A percentile compares a stretch with the other conserved stretches of the same genome.
These are phyloP conservation scores for Asterionellopsis glacialis DNA, from an alignment of 108 stramenopile species.

Conservation along the genomic window DNA sequence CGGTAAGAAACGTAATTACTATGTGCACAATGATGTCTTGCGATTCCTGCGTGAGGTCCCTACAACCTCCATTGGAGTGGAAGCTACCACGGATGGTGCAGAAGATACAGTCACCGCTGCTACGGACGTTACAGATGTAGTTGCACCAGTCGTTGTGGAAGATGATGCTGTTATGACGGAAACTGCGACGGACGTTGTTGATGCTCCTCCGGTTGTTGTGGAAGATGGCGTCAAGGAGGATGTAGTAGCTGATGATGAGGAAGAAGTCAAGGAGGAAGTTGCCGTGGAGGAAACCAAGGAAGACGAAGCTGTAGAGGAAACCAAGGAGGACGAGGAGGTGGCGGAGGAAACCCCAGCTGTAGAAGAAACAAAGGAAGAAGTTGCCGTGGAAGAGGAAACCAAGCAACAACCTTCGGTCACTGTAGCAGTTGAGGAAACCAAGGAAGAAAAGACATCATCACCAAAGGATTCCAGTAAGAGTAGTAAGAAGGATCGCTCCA, in stretches of 20 bases:
- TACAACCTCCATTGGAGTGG: neutral
- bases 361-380: conserved; percentile 6
- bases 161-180: neutral
- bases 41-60: conserved; percentile 46
- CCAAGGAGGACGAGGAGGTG: conserved; percentile 13
- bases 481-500: conserved; percentile 10
- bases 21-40: conserved; percentile 76
- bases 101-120: conserved; percentile 1
- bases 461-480: conserved; percentile 1
- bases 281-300: conserved; percentile 9
- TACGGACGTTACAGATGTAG: too few relatives aligned
- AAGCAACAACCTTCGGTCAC: conserved; percentile 22
- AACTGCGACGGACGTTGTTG: neutral
- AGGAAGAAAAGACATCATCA: conserved; percentile 14
- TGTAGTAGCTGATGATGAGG: neutral
- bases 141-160: neutral
- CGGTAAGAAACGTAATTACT: conserved; percentile 57
- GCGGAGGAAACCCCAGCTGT: conserved; percentile 3
- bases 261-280: neutral
- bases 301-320: neutral
- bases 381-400: conserved; percentile 11
- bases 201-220: too few relatives aligned
- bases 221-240: too few relatives aligned
- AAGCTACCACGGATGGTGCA: neutral
- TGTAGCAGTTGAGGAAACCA: conserved; percentile 26